Evolutionary conservation across 2,329 filamentous ascomycete genomes (phyloP).

Genomic region (Fusarium transvaalense): DNA sequence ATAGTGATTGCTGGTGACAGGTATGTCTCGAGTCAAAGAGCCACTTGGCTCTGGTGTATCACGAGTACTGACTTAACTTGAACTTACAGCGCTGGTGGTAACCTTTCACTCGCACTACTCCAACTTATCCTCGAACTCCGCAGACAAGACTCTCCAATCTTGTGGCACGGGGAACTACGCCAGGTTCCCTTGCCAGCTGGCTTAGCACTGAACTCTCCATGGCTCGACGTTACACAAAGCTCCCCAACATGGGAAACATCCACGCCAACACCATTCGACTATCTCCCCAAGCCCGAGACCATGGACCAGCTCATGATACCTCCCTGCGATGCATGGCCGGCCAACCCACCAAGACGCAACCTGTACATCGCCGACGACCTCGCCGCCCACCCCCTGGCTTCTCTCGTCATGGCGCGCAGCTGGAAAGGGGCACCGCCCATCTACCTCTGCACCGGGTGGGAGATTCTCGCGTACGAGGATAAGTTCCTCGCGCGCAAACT

Average conservation of each 20-base stretch:
- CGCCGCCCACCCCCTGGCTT: slow-evolving; percentile 75
- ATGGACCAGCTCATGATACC: slow-evolving; percentile 48
- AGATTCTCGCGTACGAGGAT: slow-evolving; percentile 77
- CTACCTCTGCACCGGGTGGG: slow-evolving; percentile 77
- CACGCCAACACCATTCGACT: slow-evolving; percentile 52
- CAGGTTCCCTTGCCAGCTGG: slow-evolving; percentile 76
- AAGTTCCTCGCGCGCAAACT: slow-evolving; percentile 70
- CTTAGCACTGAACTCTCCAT: slow-evolving; percentile 72
- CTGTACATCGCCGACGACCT: slow-evolving; percentile 68
- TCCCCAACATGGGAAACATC: slow-evolving; percentile 49
- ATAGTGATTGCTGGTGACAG: slow-evolving; percentile 81
- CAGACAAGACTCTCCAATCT: slow-evolving; percentile 60
- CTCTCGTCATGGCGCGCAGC: slow-evolving; percentile 66
- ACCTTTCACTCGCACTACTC: slow-evolving; percentile 74
- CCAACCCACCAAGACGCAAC: slow-evolving; percentile 64
- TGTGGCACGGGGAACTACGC: slow-evolving; percentile 71
- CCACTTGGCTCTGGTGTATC: neutral
- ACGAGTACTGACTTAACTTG: slow-evolving; percentile 30
- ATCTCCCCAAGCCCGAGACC: slow-evolving; percentile 63
- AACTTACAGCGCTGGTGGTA: slow-evolving; percentile 74
- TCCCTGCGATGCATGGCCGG: slow-evolving; percentile 69
- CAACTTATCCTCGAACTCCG: slow-evolving; percentile 76
- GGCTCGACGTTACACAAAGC: slow-evolving; percentile 77
- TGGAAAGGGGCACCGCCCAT: slow-evolving; percentile 76
- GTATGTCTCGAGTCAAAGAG: slow-evolving; percentile 49